These are phyloP conservation scores for Capronia epimyces DNA, from an alignment of 2,329 filamentous ascomycete species.

Conservation along the genomic window DNA sequence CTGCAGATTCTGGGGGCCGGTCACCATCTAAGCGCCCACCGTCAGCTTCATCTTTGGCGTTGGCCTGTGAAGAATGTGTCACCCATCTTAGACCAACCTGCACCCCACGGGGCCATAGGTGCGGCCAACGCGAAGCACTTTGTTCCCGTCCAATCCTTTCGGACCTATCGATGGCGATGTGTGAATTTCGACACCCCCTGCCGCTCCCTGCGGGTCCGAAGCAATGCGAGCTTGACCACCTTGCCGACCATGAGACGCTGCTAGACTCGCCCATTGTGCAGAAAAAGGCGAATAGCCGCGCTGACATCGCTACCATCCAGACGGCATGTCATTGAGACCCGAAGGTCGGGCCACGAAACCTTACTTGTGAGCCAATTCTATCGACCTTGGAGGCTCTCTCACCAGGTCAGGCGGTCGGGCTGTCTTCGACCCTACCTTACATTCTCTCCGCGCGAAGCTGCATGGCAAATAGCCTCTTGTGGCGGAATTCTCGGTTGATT, in stretches of 20 bases:
- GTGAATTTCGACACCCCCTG: background rate
- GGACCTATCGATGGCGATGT: background rate
- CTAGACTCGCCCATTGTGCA: background rate
- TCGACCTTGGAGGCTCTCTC: background rate
- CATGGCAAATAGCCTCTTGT: background rate
- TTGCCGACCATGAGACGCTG: background rate
- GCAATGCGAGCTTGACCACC: background rate
- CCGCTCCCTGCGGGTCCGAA: background rate
- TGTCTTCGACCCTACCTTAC: background rate
- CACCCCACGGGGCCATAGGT: background rate
- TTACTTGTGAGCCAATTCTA: background rate
- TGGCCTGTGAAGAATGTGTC: background rate
- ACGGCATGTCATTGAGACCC: background rate
- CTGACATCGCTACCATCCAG: background rate
- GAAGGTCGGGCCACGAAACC: too few species aligned
- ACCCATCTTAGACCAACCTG: background rate
- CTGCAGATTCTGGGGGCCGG: background rate
- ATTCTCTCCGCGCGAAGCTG: background rate
- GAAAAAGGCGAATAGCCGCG: background rate
- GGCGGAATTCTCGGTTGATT: background rate
- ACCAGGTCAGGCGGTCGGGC: too few species aligned
- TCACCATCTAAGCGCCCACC: background rate
- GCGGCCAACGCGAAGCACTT: background rate
- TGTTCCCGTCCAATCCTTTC: background rate
- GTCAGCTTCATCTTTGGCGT: background rate